phyloP scores from a whole-genome alignment of 148 eudicot genomes.

The Rhododendron ovatum region DNA sequence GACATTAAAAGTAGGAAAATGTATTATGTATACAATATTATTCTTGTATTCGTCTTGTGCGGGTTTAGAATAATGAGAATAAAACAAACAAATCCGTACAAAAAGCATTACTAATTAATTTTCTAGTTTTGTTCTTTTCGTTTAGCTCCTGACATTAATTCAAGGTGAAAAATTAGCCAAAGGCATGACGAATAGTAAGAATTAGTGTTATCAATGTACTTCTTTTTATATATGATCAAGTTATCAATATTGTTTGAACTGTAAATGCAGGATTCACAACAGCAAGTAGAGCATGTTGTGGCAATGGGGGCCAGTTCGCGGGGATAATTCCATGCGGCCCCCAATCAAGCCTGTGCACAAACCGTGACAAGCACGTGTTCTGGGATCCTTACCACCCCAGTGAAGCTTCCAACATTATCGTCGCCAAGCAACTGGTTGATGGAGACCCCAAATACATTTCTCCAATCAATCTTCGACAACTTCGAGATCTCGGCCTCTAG shows the following conservation, averaged over 20 bases:
- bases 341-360: conserved; percentile 67
- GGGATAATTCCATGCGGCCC: conserved; percentile 94
- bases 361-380: conserved; percentile 78
- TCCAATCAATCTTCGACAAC: conserved; percentile 73
- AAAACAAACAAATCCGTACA: no score
- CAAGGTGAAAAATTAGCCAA: not conserved
- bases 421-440: conserved; percentile 66
- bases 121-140: no score
- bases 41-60: no score
- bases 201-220: no score
- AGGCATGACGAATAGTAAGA: not conserved
- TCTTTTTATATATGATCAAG: no score
- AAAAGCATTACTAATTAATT: no score
- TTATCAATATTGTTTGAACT: not conserved
- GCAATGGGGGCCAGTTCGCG: conserved; percentile 88
- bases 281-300: conserved; percentile 85
- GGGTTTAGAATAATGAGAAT: no score
- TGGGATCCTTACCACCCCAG: conserved; percentile 99
- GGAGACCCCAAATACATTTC: conserved; percentile 71
- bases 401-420: conserved; percentile 73
- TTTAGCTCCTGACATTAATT: not conserved
- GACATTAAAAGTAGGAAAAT: no score
- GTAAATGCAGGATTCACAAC: conserved; percentile 59
- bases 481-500: conserved; percentile 44
- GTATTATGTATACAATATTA: no score